A percentile compares a stretch with the other conserved stretches of the same genome.
Conservation (phyloP, 805 yeast species). For the Metschnikowia vanudenii region DNA sequence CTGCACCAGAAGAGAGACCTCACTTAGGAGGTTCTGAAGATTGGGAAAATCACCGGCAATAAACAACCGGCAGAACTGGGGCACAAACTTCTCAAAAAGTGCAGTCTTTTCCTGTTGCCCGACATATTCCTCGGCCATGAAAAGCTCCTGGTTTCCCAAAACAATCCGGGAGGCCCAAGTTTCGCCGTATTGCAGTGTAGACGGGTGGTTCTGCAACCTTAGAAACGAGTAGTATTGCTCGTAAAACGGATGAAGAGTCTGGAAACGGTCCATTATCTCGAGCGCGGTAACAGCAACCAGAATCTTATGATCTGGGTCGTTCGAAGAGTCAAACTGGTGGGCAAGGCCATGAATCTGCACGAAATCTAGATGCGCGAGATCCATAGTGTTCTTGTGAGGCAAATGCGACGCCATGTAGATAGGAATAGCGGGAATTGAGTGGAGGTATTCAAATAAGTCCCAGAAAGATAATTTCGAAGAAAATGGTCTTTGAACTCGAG, state of each 20-base stretch:
- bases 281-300: conserved; percentile 14
- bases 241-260: conserved; percentile 23
- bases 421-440: too few relatives aligned
- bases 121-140: conserved; percentile 8
- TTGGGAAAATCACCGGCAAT: conserved; percentile 22
- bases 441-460: too few relatives aligned
- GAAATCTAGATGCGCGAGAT: conserved; percentile 4
- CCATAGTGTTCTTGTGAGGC: not conserved
- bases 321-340: conserved; percentile 9
- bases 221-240: conserved; percentile 1
- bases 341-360: conserved; percentile 14
- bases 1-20: conserved; percentile 19
- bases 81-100: conserved; percentile 9
- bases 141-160: conserved; percentile 1
- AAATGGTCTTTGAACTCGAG: too few relatives aligned
- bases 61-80: conserved; percentile 13
- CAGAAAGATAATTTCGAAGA: too few relatives aligned
- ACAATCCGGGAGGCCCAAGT: conserved; percentile 12
- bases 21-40: conserved; percentile 20
- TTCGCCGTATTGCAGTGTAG: conserved; percentile 5
- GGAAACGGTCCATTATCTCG: conserved; percentile 25
- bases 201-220: not conserved
- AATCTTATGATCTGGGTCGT: not conserved
- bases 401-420: not conserved
- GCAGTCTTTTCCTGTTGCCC: conserved; percentile 11